These are phyloP conservation scores for Rickenella mellea DNA, from an alignment of 768 basidiomycete species.

Conservation along the genomic window DNA sequence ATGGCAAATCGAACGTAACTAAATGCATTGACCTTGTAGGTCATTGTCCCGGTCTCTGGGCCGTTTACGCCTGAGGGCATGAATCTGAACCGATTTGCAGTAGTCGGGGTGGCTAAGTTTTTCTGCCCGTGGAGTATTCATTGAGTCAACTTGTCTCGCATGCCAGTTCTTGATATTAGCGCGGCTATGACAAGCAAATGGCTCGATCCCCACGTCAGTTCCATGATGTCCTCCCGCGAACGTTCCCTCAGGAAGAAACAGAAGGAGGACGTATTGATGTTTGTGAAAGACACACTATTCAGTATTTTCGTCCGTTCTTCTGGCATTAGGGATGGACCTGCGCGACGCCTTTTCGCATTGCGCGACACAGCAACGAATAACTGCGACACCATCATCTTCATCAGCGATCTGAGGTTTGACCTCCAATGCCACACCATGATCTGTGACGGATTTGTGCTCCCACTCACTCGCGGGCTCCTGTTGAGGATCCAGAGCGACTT, in stretches of 20 bases:
- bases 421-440: slow-evolving; percentile 38
- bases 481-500: slow-evolving; percentile 17
- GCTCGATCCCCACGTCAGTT: slow-evolving; percentile 21
- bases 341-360: slow-evolving; percentile 13
- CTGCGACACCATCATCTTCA: slow-evolving; percentile 33
- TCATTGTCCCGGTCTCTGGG: slow-evolving; percentile 12
- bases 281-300: slow-evolving; percentile 24
- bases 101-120: slow-evolving; percentile 9
- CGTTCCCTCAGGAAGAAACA: slow-evolving; percentile 12
- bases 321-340: slow-evolving; percentile 15
- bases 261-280: slow-evolving; percentile 16
- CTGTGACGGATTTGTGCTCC: slow-evolving; percentile 39
- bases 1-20: too few relatives aligned
- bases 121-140: slow-evolving; percentile 28
- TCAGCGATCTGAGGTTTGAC: slow-evolving; percentile 38
- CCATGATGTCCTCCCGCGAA: slow-evolving; percentile 25
- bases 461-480: slow-evolving; percentile 18
- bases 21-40: slow-evolving; percentile 20
- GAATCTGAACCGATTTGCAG: slow-evolving; percentile 18
- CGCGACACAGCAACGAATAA: slow-evolving; percentile 9
- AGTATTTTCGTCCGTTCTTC: slow-evolving; percentile 16
- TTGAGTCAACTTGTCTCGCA: slow-evolving; percentile 24
- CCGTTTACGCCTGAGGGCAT: slow-evolving; percentile 12
- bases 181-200: slow-evolving; percentile 13
- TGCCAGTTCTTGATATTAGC: slow-evolving; percentile 21